Evolutionary conservation across 441 rosid species (phyloP), one percentile per base, ranked within the genome.

Genomic region (Pelargonium myrrhifolium): DNA sequence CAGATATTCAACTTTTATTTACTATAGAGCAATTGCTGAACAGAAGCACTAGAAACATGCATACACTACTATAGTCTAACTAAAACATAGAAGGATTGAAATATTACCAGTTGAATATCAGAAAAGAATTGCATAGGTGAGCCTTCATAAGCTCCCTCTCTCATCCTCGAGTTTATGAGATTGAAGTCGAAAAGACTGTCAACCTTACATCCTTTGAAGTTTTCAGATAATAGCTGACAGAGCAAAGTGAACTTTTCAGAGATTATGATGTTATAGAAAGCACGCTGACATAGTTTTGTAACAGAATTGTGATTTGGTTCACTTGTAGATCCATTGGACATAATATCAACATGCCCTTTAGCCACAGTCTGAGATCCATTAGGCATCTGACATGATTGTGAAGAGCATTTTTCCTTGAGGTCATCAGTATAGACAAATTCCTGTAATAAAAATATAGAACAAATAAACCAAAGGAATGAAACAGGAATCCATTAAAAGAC

Each of bases 211-310:
- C 86, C 97, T 79, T 82, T 81, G 75, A 91, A 81, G 81, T 86
- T 86, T 78, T 88, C 92, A 60, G 74, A 73, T 7, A 93, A 74
- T 70, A 91, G 82, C 78, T 87, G 87, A 76, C 87, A 91, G 22
- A 93, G 74, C 66, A 76, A 86, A 43, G 82, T 79, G 79, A 91
- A 93, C 75, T 88, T 86, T 76, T 87, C 87, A 12, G 97, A 91
- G 59, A 77, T 77, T 65, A 91, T 56, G 65, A 88, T 84, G 49
- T 81, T 76, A 67, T 79, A 81, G 67, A 93, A 84, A 78, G 83
- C 89, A 70, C 66, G 79, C 76, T 75, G 90, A 81, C 93, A 89
- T 80, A 70, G 74, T 62, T 81, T 85, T 15, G 84, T 88, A 37
- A 74, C 82, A 47, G 81, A 72, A 67, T 62, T 75, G 70, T 65